Evolutionary conservation across 176 grass and related monocot genomes (phyloP).

Genomic region (Avena sativa): DNA sequence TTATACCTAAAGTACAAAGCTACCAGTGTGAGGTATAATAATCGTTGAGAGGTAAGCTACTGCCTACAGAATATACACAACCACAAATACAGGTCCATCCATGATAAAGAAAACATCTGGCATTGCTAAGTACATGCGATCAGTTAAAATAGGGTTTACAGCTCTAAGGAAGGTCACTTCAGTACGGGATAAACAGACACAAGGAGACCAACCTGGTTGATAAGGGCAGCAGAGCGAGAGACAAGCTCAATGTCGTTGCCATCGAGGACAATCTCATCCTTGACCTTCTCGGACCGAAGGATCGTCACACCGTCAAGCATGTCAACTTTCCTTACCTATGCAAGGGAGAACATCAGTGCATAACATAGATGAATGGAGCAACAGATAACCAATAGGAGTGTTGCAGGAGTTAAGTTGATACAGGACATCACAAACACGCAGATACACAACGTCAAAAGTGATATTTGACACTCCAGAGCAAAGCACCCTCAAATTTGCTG

Average conservation of each 20-base stretch:
- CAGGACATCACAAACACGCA: neutral
- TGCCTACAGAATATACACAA: neutral
- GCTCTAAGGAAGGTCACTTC: too few species aligned
- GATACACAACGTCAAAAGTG: too few species aligned
- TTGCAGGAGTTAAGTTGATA: neutral
- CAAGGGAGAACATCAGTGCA: neutral
- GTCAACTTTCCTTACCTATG: neutral
- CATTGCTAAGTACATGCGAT: too few species aligned
- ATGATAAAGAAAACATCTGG: too few species aligned
- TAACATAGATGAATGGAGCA: neutral
- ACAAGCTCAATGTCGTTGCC: slow-evolving; percentile 82
- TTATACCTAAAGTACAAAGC: neutral
- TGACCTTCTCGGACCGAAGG: slow-evolving; percentile 76
- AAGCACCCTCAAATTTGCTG: neutral
- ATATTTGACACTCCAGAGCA: neutral
- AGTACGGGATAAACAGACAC: too few species aligned
- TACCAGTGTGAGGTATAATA: neutral
- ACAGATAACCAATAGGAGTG: neutral
- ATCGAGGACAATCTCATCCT: slow-evolving; percentile 82
- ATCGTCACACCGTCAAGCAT: slow-evolving; percentile 26
- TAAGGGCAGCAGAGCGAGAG: slow-evolving; percentile 58
- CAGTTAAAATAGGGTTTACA: too few species aligned
- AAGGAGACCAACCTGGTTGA: neutral
- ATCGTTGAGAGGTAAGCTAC: too few species aligned
- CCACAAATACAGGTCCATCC: neutral